Base-by-base conservation (phyloP, 2,329 filamentous ascomycete genomes). In the Neoascochyta sp. region DNA sequence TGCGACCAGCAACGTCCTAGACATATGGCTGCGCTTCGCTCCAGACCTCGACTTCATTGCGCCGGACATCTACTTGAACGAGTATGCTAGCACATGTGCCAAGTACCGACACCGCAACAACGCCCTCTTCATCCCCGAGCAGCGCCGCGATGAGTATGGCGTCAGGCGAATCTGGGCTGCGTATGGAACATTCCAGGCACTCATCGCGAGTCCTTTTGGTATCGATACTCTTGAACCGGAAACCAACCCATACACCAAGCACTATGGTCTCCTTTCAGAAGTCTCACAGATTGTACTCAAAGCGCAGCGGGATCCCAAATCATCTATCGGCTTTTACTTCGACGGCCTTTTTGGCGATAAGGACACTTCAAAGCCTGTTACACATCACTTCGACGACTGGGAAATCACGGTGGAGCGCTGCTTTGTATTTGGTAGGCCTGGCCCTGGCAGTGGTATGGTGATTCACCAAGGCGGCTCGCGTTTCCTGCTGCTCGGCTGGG, bases 61-160 rank as follows among this genome's bases (percentile, higher is more conserved):
- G 0, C 71, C 71, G 0, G 70, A 74, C 17, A 19, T 74, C 4
- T 73, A 74, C 38, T 62, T 73, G 11, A 66, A 71, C 38, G 63
- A 71, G 20, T 74, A 73, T 39, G 60, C 64, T 23, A 47, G 38
- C 1, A 60, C 67, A 0, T 74, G 71, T 33, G 45, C 41, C 8
- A 60, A 66, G 15, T 74, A 73, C 36, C 48, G 62, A 3, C 66
- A 70, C 27, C 51, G 61, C 3, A 48, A 53, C 8, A 66, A 73
- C 39, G 61, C 69, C 0, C 57, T 75, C 0, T 73, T 74, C 39
- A 73, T 75, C 20, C 71, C 71, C 0, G 71, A 75, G 51, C 71
- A 74, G 42, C 57, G 70, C 4, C 60, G 71, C 9, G 71, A 74
- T 30, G 68, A 69, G 55, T 43, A 49, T 5, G 52, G 52, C 4